phyloP scores from a whole-genome alignment of 768 basidiomycete genomes.

The Lactarius psammicola region DNA sequence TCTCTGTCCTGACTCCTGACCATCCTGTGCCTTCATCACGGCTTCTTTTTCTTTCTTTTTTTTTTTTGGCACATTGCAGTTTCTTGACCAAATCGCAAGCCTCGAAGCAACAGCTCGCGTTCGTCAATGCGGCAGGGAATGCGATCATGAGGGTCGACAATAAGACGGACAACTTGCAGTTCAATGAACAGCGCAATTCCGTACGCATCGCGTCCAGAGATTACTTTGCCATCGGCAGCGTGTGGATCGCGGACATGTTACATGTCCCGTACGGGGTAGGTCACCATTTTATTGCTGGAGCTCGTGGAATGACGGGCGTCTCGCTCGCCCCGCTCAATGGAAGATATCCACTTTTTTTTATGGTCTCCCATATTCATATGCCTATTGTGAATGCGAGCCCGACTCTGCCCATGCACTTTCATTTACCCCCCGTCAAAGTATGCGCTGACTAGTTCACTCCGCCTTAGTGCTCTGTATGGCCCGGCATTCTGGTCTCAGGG shows the following conservation, averaged over 20 bases:
- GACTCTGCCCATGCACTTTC: neutral
- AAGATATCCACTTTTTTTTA: neutral
- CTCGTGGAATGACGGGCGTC: neutral
- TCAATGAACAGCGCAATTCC: constrained; percentile 60
- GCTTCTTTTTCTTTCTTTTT: constrained; percentile 4
- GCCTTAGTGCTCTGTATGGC: constrained; percentile 67
- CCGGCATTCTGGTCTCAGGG: constrained; percentile 61
- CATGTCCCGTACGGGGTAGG: constrained; percentile 64
- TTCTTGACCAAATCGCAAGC: constrained; percentile 49
- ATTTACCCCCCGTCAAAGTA: no score
- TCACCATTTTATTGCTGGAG: constrained; percentile 17
- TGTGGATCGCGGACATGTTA: constrained; percentile 64
- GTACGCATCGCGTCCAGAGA: constrained; percentile 63
- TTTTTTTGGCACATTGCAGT: constrained; percentile 33
- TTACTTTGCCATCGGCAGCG: constrained; percentile 53
- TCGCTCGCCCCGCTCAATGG: neutral
- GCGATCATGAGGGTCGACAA: constrained; percentile 81
- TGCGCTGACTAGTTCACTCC: neutral
- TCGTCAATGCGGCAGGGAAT: constrained; percentile 63
- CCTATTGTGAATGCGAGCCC: neutral
- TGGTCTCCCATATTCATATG: neutral
- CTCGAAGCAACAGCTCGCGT: constrained; percentile 52
- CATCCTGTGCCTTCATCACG: neutral
- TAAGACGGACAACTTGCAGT: constrained; percentile 45
- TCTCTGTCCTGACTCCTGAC: constrained; percentile 1